phyloP scores from a whole-genome alignment of 148 eudicot genomes.

The Selenicereus undatus region DNA sequence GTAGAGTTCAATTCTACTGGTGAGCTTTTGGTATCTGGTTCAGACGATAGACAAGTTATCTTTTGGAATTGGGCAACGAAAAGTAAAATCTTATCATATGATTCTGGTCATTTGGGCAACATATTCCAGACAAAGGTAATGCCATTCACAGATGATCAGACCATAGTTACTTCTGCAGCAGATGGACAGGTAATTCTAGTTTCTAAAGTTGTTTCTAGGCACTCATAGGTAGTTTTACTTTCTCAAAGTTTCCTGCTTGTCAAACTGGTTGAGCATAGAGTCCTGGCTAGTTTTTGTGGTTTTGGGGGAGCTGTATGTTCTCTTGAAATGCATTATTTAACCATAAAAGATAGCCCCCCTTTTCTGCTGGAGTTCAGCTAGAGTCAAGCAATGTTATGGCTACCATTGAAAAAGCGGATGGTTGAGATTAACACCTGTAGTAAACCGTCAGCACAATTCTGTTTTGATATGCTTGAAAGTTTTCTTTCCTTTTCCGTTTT shows the following conservation, averaged over 20 bases:
- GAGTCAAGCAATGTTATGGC: neutral
- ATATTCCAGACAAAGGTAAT: constrained; percentile 68
- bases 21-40: constrained; percentile 67
- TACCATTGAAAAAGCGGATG: neutral
- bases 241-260: neutral
- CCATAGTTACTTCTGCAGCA: constrained; percentile 61
- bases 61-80: constrained; percentile 70
- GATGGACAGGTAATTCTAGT: constrained; percentile 69
- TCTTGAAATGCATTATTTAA: neutral
- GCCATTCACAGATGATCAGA: constrained; percentile 72
- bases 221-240: neutral
- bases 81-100: constrained; percentile 40
- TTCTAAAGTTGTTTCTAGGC: neutral
- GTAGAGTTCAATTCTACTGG: constrained; percentile 64
- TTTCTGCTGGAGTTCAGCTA: neutral
- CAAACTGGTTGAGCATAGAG: neutral
- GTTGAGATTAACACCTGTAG: neutral
- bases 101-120: constrained; percentile 67
- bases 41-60: constrained; percentile 67
- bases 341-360: neutral
- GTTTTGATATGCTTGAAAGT: neutral
- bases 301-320: neutral
- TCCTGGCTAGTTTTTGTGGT: neutral
- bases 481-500: neutral
- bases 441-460: neutral